Evolutionary conservation across 2,329 filamentous ascomycete genomes (phyloP).

Genomic region (Amauroascus niger): DNA sequence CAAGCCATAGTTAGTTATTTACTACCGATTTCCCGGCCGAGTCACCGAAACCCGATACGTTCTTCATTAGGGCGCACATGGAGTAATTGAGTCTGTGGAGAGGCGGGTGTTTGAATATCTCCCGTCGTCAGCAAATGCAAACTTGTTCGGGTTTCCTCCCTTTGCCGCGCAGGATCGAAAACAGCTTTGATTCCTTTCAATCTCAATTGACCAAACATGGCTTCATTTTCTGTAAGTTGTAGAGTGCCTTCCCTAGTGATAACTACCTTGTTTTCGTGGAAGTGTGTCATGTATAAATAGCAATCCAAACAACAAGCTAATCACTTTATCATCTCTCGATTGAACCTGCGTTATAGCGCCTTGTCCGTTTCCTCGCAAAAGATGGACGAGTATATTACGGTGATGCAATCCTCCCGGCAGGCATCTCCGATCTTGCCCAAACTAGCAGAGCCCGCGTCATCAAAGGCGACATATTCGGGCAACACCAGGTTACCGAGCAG

Average conservation of each 20-base stretch:
- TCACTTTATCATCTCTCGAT: too few relatives aligned
- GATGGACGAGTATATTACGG: constrained; percentile 64
- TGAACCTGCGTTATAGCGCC: constrained; percentile 42
- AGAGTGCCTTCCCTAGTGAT: background rate
- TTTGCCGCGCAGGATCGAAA: background rate
- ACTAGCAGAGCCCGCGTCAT: constrained; percentile 54
- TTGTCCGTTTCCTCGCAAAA: constrained; percentile 62
- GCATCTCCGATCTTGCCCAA: constrained; percentile 52
- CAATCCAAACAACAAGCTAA: background rate
- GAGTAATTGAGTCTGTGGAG: background rate
- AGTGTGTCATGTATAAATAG: too few relatives aligned
- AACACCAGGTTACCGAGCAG: constrained; percentile 54
- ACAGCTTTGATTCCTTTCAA: too few relatives aligned
- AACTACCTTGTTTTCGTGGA: too few relatives aligned
- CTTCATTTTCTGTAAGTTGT: constrained; percentile 7
- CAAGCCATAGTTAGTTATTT: background rate
- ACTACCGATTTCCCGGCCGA: constrained; percentile 5
- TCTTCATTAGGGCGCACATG: background rate
- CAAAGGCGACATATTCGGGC: constrained; percentile 56
- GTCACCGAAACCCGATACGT: background rate
- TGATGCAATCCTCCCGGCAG: constrained; percentile 58
- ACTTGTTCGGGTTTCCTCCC: too few relatives aligned
- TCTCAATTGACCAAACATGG: background rate
- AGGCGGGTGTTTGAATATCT: background rate
- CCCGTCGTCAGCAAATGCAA: too few relatives aligned